Evolutionary conservation across 306 rosid genomes (phyloP), one percentile per base, ranked within the genome.

Genomic region (Glycine soja): DNA sequence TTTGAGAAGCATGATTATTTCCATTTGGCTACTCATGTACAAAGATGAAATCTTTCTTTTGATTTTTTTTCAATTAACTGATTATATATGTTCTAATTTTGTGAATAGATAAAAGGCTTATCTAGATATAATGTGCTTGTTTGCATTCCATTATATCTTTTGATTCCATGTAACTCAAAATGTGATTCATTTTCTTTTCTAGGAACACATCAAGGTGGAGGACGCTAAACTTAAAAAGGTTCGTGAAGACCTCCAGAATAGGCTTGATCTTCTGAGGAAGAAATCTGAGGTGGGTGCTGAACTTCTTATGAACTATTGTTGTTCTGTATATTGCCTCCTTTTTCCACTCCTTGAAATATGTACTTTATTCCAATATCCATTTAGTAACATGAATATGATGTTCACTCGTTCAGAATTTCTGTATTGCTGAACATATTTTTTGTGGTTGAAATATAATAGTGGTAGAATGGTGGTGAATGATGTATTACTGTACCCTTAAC

Each of bases 241-340:
- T 71, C 96, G 90, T 46, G 94, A 91, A 78, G 97, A 95, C 86
- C 85, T 93, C 68, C 99, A 93, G 81, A 84, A 84, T 81, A 88
- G 85, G 83, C 74, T 93, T 86, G 98, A 95, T 83, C 85, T 89
- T 85, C 92, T 95, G 63, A 89, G 87, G 80, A 93, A 79, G 89
- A 97, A 91, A 82, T 88, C 92, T 80, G 97, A 95, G 81, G 99
- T 95, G 81, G 80, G 46, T 42, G 72, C 82, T 72, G 57, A 52
- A 43, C 56, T 46, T 70, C 82, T 50, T 81, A 19, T 54, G 51
- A 53, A 70, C 62, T 9, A 53, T 15, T 73, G 64, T 16, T 24
- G 15, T 43, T 51, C 50, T 59, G 51, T 68, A 15, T 59, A 58
- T 72, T 76, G 24, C 30, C 72, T 58, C 6, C 76, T 58, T 66